Base-by-base conservation (phyloP, 345 rosid genomes). In the Gossypium rotundifolium region DNA sequence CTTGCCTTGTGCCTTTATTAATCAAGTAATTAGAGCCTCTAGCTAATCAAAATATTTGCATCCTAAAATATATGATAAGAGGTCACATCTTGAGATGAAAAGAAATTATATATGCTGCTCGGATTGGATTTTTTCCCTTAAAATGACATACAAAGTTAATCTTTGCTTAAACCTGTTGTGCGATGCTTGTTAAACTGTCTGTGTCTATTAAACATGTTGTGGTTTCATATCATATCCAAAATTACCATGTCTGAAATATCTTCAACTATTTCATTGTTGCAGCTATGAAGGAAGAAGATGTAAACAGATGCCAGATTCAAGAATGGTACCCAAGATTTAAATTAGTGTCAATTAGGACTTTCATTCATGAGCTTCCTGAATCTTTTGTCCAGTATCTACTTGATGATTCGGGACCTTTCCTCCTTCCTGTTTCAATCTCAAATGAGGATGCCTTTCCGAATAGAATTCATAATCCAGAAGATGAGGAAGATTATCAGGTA, bases 321-420 rank as follows among this genome's bases (percentile, higher is more conserved):
- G 92, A 87, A 71, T 92, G 96, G 96, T 92, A 91, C 65, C 97
- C 96, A 0, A 94, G 83, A 71, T 90, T 94, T 73, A 89, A 75
- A 86, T 82, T 87, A 4, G 75, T 80, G 44, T 89, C 94, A 42
- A 83, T 92, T 13, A 92, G 65, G 81, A 92, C 97, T 70, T 81
- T 82, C 73, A 85, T 89, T 46, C 97, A 85, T 73, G 68, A 85
- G 64, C 94, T 91, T 77, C 96, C 94, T 0, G 96, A 94, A 48
- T 75, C 89, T 29, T 94, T 94, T 83, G 84, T 94, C 20, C 77
- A 74, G 49, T 94, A 90, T 74, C 89, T 94, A 67, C 83, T 72
- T 64, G 93, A 91, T 81, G 95, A 91, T 63, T 82, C 91, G 16
- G 90, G 86, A 42, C 96, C 96, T 1, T 90, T 94, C 58, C 72